Percentiles rank a stretch among this genome's conserved stretches.
These are phyloP conservation scores for Cyberlindnera euphorbiiphila DNA, from an alignment of 805 yeast species.

Conservation along the genomic window DNA sequence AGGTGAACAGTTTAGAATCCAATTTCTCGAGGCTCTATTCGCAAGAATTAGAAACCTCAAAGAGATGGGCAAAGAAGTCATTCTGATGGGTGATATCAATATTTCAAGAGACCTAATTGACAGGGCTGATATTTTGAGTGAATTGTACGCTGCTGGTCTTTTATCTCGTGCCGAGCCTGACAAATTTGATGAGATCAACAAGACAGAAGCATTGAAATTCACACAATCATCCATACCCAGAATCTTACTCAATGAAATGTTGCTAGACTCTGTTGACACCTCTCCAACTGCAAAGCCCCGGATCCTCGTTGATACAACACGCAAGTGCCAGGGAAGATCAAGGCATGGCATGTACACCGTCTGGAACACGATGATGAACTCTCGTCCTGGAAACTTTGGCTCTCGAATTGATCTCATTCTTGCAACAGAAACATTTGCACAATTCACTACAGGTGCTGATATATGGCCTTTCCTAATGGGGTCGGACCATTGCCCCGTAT, in stretches of 20 bases:
- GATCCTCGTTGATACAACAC: conserved; percentile 53
- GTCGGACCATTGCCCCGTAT: conserved; percentile 94
- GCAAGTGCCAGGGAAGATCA: conserved; percentile 54
- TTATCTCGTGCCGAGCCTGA: conserved; percentile 28
- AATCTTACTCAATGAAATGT: conserved; percentile 42
- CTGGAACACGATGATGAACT: conserved; percentile 80
- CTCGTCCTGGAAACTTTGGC: conserved; percentile 81
- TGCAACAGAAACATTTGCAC: conserved; percentile 37
- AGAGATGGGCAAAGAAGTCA: conserved; percentile 58
- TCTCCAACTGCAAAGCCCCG: conserved; percentile 34
- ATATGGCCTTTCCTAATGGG: conserved; percentile 76
- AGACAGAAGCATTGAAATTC: conserved; percentile 31
- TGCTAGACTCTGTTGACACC: conserved; percentile 33
- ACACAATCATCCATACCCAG: conserved; percentile 40
- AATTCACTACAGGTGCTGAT: conserved; percentile 34
- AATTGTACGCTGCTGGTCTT: conserved; percentile 35
- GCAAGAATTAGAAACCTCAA: conserved; percentile 55
- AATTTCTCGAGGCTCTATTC: conserved; percentile 57
- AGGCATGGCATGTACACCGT: conserved; percentile 75
- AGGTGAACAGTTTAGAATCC: conserved; percentile 54
- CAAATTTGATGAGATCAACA: conserved; percentile 36
- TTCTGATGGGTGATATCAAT: conserved; percentile 87
- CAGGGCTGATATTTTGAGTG: conserved; percentile 64
- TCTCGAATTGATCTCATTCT: conserved; percentile 82
- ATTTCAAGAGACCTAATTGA: conserved; percentile 78